These are phyloP conservation scores for Hordeum vulgare DNA, from an alignment of 176 grass and related monocot species.

Conservation along the genomic window DNA sequence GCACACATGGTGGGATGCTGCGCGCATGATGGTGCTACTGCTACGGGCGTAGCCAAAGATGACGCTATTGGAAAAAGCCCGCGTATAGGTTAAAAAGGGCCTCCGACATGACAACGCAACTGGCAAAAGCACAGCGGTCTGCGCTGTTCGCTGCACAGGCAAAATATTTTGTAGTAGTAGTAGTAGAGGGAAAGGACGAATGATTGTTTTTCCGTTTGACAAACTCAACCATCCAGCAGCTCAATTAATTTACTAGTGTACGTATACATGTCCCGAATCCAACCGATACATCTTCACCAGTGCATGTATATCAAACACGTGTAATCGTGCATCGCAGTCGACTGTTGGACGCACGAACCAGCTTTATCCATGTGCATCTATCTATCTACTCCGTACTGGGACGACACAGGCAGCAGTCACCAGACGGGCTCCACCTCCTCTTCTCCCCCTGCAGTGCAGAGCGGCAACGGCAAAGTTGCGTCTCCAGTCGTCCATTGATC, in stretches of 20 bases:
- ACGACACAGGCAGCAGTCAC: too few relatives aligned
- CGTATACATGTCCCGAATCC: too few relatives aligned
- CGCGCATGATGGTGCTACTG: neutral
- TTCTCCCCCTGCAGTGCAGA: neutral
- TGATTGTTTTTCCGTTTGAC: neutral
- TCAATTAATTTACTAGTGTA: neutral
- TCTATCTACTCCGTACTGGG: too few relatives aligned
- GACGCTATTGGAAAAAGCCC: neutral
- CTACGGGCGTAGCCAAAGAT: constrained; percentile 11
- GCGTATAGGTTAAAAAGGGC: neutral
- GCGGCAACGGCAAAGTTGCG: too few relatives aligned
- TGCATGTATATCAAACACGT: too few relatives aligned
- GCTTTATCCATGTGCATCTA: too few relatives aligned
- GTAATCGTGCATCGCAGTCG: too few relatives aligned
- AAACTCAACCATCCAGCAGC: neutral
- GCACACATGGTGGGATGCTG: constrained; percentile 45
- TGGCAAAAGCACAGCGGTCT: neutral
- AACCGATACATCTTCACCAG: too few relatives aligned
- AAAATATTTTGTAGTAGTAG: neutral
- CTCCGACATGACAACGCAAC: constrained; percentile 24
- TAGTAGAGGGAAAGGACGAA: neutral
- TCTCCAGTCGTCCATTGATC: neutral
- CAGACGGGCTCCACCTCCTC: neutral
- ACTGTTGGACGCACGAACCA: too few relatives aligned
- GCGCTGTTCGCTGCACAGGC: neutral